phyloP scores from a whole-genome alignment of 2,329 filamentous ascomycete species.

The Orbilia brochopaga region DNA sequence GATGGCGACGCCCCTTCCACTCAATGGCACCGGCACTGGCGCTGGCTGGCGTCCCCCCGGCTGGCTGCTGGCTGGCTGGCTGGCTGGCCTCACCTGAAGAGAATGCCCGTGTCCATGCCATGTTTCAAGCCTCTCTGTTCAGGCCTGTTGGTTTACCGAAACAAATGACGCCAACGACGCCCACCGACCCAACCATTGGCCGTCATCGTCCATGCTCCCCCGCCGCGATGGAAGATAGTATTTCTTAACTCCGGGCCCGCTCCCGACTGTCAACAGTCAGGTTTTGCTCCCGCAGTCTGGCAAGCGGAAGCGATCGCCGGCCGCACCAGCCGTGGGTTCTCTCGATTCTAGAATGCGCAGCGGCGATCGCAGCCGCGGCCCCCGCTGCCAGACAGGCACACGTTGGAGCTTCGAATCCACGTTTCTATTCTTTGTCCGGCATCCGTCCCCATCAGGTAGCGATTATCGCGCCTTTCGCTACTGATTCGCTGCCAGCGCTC shows the following conservation, averaged over 20 bases:
- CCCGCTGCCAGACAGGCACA: not conserved
- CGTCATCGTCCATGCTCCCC: not conserved
- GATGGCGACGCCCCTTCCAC: not conserved
- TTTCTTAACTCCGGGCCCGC: not conserved
- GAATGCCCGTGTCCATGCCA: too few relatives aligned
- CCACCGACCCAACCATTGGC: slow-evolving; percentile 1
- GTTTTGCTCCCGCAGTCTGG: not conserved
- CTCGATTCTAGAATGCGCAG: slow-evolving; percentile 5
- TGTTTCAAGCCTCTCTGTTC: too few relatives aligned
- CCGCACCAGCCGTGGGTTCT: not conserved
- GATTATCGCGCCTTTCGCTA: not conserved
- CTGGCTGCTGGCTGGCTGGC: too few relatives aligned
- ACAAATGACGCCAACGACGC: slow-evolving; percentile 1
- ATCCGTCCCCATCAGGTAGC: not conserved
- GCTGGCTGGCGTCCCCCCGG: too few relatives aligned
- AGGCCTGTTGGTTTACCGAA: not conserved
- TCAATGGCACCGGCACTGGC: not conserved
- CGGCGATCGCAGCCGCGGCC: slow-evolving; percentile 6
- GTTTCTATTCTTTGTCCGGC: not conserved
- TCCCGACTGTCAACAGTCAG: not conserved
- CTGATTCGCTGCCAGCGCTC: slow-evolving; percentile 1
- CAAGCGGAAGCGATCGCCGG: slow-evolving; percentile 1
- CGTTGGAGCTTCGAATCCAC: not conserved
- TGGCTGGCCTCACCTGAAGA: too few relatives aligned
- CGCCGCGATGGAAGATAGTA: not conserved